Percentiles rank a stretch among this genome's conserved stretches.
Conservation (phyloP, 1,284 basidiomycete species). For the Lignosus rhinocerotis region DNA sequence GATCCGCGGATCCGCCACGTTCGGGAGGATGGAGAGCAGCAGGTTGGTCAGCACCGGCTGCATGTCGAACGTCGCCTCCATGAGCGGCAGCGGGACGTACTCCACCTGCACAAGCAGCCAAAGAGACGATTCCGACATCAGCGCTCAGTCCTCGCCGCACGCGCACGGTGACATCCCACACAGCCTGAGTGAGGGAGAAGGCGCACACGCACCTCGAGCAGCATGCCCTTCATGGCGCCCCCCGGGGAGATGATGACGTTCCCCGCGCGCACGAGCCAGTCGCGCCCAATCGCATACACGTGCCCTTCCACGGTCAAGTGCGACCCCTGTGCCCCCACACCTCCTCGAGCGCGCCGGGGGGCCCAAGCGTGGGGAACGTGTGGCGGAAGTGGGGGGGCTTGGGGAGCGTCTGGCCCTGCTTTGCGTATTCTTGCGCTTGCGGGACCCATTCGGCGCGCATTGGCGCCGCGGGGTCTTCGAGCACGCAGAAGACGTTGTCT, state of each 20-base stretch:
- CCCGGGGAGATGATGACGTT: constrained; percentile 68
- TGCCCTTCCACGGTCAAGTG: constrained; percentile 70
- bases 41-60: constrained; percentile 73
- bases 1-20: constrained; percentile 65
- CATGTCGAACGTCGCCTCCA: constrained; percentile 57
- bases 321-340: constrained; percentile 43
- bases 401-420: constrained; percentile 11
- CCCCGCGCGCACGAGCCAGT: constrained; percentile 79
- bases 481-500: constrained; percentile 70
- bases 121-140: not conserved
- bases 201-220: constrained; percentile 60
- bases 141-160: not conserved
- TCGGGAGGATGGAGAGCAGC: constrained; percentile 70
- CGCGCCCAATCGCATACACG: constrained; percentile 69
- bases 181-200: not conserved
- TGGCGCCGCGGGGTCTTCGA: constrained; percentile 74
- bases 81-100: constrained; percentile 69
- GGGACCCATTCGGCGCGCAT: constrained; percentile 56
- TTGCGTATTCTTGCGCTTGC: constrained; percentile 24
- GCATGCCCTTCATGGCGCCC: constrained; percentile 73
- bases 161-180: not conserved
- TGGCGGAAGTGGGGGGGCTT: constrained; percentile 69
- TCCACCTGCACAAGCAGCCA: constrained; percentile 55
- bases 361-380: constrained; percentile 71
- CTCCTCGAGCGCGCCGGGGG: constrained; percentile 65